Conservation (phyloP, 768 basidiomycete genomes). For the Mycena vitilis region DNA sequence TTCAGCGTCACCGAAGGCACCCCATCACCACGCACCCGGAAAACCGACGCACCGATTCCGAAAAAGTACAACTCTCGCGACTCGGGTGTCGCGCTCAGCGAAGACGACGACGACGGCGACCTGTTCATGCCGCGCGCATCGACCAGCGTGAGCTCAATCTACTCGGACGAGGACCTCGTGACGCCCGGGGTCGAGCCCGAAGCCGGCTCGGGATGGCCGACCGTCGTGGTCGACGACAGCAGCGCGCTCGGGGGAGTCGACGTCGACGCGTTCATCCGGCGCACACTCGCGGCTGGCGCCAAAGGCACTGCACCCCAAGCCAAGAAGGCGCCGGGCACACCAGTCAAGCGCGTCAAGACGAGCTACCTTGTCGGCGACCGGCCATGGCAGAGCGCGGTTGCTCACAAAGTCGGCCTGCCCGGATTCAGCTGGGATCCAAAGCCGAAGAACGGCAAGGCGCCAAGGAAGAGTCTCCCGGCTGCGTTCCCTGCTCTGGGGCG, state of each 20-base stretch:
- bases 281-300: slow-evolving; percentile 69
- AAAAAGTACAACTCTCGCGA: slow-evolving; percentile 81
- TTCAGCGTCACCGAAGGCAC: slow-evolving; percentile 67
- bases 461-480: slow-evolving; percentile 81
- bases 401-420: slow-evolving; percentile 68
- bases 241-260: slow-evolving; percentile 57
- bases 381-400: slow-evolving; percentile 86
- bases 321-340: slow-evolving; percentile 83
- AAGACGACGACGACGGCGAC: slow-evolving; percentile 69
- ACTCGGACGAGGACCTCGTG: slow-evolving; percentile 75
- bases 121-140: slow-evolving; percentile 67
- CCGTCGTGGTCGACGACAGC: slow-evolving; percentile 51
- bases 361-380: slow-evolving; percentile 67
- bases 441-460: slow-evolving; percentile 58
- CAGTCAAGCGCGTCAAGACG: slow-evolving; percentile 80
- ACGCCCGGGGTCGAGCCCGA: slow-evolving; percentile 74
- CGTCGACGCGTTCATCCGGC: slow-evolving; percentile 79
- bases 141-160: slow-evolving; percentile 70
- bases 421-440: slow-evolving; percentile 54
- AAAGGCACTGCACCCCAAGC: slow-evolving; percentile 57
- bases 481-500: slow-evolving; percentile 65
- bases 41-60: slow-evolving; percentile 53
- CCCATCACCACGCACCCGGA: slow-evolving; percentile 64
- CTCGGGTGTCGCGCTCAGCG: slow-evolving; percentile 71
- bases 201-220: slow-evolving; percentile 72